Evolutionary conservation across 2,329 filamentous ascomycete species (phyloP).

Genomic region (Neopestalotiopsis clavispora): DNA sequence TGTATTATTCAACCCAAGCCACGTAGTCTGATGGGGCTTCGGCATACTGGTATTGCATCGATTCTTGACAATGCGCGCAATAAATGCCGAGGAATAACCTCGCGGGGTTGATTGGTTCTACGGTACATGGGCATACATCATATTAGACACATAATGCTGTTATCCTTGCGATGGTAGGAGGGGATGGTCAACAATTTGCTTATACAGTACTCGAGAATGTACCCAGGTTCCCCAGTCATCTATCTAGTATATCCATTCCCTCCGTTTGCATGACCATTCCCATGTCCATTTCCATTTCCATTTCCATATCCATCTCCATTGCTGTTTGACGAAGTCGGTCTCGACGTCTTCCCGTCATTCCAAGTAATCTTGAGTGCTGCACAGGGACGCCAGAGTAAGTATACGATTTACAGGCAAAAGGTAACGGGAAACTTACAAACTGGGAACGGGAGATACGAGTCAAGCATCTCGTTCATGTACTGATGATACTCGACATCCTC

Average conservation of each 20-base stretch:
- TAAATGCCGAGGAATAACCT: too few species aligned
- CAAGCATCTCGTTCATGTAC: slow-evolving; percentile 6
- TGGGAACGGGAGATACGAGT: background rate
- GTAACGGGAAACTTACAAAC: background rate
- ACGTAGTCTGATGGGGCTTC: too few species aligned
- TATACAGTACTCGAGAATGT: too few species aligned
- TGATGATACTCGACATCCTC: background rate
- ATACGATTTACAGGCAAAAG: background rate
- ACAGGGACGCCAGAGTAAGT: background rate
- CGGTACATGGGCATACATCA: too few species aligned
- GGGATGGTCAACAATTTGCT: too few species aligned
- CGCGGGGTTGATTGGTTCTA: too few species aligned
- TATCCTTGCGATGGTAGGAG: too few species aligned
- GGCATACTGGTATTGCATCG: too few species aligned
- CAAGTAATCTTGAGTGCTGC: background rate
- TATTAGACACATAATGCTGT: too few species aligned
- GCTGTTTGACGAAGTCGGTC: background rate
- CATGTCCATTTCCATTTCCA: background rate
- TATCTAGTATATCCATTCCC: background rate
- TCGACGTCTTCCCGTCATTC: background rate
- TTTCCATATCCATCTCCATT: background rate
- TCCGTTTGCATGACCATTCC: background rate
- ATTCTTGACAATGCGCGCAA: too few species aligned
- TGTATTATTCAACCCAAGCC: background rate
- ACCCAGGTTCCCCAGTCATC: background rate